A percentile compares a stretch with the other conserved stretches of the same genome.
phyloP scores from a whole-genome alignment of 208 protist species.

The Acanthamoeba royreba region DNA sequence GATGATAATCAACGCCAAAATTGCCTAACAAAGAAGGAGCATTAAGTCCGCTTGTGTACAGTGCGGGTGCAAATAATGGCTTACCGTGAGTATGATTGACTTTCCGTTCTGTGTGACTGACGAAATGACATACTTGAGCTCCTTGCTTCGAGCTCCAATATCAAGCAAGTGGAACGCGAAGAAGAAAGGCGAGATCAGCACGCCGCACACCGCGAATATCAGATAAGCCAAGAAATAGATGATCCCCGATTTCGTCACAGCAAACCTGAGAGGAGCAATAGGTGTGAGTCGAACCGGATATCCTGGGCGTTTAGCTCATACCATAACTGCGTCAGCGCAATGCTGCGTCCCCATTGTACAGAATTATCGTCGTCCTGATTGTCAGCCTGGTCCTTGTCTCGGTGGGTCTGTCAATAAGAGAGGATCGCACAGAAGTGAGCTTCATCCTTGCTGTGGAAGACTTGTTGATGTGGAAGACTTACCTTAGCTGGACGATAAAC shows the following conservation, averaged over 20 bases:
- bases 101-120: conserved; percentile 51
- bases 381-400: too few species aligned
- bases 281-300: not conserved
- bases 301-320: not conserved
- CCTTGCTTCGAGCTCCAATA: conserved; percentile 27
- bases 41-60: not conserved
- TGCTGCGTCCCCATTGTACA: too few species aligned
- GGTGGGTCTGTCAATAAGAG: too few species aligned
- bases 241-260: not conserved
- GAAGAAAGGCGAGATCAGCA: conserved; percentile 34
- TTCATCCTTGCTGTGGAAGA: too few species aligned
- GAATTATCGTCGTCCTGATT: too few species aligned
- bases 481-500: not conserved
- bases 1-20: conserved; percentile 18
- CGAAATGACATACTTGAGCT: conserved; percentile 51
- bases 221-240: conserved; percentile 9
- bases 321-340: too few species aligned
- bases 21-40: not conserved
- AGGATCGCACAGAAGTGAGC: too few species aligned
- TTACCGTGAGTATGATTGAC: conserved; percentile 52
- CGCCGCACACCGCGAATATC: conserved; percentile 20
- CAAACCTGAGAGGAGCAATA: not conserved
- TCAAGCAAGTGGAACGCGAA: conserved; percentile 55
- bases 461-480: not conserved
- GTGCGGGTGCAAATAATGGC: not conserved